Evolutionary conservation across 2,329 filamentous ascomycete species (phyloP).

Genomic region (Colletotrichum godetiae): DNA sequence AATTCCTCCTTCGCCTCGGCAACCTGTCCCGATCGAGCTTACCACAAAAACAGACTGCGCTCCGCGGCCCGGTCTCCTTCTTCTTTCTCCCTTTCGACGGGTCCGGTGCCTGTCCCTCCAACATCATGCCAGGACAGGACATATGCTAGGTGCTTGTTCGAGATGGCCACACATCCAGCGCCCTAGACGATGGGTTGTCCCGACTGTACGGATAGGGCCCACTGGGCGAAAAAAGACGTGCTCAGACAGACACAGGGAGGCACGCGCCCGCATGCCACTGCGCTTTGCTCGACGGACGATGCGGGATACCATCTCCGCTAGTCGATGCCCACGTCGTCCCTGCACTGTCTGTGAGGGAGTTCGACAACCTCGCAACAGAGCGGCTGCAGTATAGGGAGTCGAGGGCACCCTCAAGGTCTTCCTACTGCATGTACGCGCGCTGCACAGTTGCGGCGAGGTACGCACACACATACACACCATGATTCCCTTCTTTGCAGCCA

Average conservation of each 20-base stretch:
- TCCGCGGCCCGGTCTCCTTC: not conserved
- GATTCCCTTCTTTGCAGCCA: not conserved
- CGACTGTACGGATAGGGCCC: not conserved
- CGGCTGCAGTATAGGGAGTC: not conserved
- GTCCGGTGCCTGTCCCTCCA: not conserved
- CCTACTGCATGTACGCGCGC: not conserved
- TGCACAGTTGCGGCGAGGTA: not conserved
- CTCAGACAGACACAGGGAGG: not conserved
- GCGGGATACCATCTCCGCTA: not conserved
- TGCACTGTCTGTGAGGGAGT: not conserved
- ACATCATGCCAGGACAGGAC: not conserved
- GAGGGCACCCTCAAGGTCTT: not conserved
- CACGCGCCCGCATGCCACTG: constrained; percentile 5
- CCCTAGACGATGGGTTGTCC: not conserved
- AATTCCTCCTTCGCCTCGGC: constrained; percentile 15
- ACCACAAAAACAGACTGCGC: not conserved
- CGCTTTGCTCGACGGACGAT: not conserved
- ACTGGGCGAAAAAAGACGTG: not conserved
- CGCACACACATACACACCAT: no score
- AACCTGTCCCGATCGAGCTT: constrained; percentile 26
- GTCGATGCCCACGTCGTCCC: not conserved
- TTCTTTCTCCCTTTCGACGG: not conserved
- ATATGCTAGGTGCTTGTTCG: not conserved
- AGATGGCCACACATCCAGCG: not conserved
- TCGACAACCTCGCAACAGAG: not conserved